phyloP scores from a whole-genome alignment of 768 basidiomycete species.

The Boletales sp. region DNA sequence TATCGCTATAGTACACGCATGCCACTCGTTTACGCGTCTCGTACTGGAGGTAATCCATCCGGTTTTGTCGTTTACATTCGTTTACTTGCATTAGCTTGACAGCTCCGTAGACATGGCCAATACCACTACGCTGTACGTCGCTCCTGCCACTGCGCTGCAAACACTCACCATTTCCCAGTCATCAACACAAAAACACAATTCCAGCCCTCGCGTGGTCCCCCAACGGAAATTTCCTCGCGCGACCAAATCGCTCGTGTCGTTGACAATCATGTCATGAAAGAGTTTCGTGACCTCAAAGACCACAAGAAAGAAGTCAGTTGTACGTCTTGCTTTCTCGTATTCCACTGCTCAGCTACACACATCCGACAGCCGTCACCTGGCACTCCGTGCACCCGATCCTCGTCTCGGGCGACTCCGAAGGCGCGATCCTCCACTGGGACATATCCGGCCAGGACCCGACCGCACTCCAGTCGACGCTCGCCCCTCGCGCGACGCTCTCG shows the following conservation, averaged over 20 bases:
- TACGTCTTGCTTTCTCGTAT: conserved; percentile 38
- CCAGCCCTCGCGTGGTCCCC: conserved; percentile 93
- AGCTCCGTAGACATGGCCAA: too few species aligned
- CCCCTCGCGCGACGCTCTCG: conserved; percentile 51
- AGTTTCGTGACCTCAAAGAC: conserved; percentile 85
- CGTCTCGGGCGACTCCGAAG: conserved; percentile 92
- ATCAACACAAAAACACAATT: conserved; percentile 96
- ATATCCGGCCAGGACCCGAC: conserved; percentile 58
- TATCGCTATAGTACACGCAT: too few species aligned
- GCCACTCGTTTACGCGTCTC: too few species aligned
- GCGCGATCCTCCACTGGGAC: conserved; percentile 93
- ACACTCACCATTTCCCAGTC: conserved; percentile 42
- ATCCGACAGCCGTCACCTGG: conserved; percentile 80
- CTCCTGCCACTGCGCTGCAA: background rate
- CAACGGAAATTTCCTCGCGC: conserved; percentile 84
- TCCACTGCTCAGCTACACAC: background rate
- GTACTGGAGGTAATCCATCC: too few species aligned
- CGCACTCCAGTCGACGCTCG: conserved; percentile 25
- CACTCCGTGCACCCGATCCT: conserved; percentile 92
- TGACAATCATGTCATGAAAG: conserved; percentile 98
- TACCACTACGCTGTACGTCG: conserved; percentile 80
- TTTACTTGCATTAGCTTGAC: too few species aligned
- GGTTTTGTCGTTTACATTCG: too few species aligned
- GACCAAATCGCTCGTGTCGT: conserved; percentile 95
- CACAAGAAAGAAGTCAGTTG: conserved; percentile 99